Conservation (phyloP, 345 rosid genomes). For the Psidium guajava region DNA sequence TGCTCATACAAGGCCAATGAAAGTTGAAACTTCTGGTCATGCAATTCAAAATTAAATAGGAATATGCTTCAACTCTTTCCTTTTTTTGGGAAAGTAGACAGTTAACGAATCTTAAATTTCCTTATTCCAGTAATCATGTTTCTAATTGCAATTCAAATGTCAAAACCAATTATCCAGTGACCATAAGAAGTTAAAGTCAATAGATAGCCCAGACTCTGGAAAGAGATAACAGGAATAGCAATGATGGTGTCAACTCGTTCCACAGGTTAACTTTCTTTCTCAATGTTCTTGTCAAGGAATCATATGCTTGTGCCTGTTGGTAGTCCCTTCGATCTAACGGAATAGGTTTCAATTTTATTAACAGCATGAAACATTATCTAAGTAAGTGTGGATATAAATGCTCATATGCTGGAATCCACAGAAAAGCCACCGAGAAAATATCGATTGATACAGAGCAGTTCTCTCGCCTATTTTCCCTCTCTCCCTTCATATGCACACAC, state of each 20-base stretch:
- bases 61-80: neutral
- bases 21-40: neutral
- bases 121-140: neutral
- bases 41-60: neutral
- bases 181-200: neutral
- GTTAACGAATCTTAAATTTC: neutral
- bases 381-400: neutral
- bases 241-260: neutral
- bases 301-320: neutral
- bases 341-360: neutral
- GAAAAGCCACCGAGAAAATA: neutral
- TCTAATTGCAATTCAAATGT: neutral
- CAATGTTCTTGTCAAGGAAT: neutral
- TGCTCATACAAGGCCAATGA: neutral
- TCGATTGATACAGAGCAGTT: neutral
- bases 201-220: neutral
- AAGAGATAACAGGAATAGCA: neutral
- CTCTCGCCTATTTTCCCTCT: neutral
- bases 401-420: neutral
- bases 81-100: neutral
- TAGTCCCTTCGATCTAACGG: neutral
- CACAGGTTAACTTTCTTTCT: neutral
- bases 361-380: neutral
- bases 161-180: neutral
- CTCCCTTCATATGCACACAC: neutral